These are phyloP conservation scores for Podaxis mareebaensis DNA, from an alignment of 768 basidiomycete species.

Conservation along the genomic window DNA sequence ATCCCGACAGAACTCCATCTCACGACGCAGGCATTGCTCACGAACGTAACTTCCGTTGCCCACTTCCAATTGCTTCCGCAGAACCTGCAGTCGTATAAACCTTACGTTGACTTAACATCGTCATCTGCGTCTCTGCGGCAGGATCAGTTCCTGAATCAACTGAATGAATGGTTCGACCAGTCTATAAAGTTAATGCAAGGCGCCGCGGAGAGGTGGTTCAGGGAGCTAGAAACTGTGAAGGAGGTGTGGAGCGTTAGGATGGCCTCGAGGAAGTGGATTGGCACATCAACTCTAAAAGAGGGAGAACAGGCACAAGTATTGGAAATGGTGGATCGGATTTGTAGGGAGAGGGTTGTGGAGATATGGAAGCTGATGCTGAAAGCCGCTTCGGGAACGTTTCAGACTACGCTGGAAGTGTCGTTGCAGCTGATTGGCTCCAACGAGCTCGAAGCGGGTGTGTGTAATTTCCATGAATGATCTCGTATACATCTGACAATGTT, in stretches of 20 bases:
- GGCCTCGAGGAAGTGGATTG: constrained; percentile 49
- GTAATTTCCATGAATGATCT: neutral
- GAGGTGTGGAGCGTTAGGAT: constrained; percentile 74
- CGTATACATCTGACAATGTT: neutral
- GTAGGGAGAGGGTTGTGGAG: constrained; percentile 49
- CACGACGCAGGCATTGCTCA: constrained; percentile 67
- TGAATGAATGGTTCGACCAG: constrained; percentile 66
- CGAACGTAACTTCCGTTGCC: constrained; percentile 77
- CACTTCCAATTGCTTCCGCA: constrained; percentile 78
- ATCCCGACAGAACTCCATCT: constrained; percentile 58
- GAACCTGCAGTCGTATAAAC: constrained; percentile 75
- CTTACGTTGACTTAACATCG: constrained; percentile 76
- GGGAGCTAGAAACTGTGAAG: constrained; percentile 54
- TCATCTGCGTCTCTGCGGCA: constrained; percentile 52
- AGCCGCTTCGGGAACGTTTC: constrained; percentile 47
- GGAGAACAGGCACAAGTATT: constrained; percentile 48
- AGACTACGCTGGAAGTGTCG: constrained; percentile 39
- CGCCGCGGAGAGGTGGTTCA: constrained; percentile 57
- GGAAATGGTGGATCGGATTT: constrained; percentile 52
- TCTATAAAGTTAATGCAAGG: constrained; percentile 46
- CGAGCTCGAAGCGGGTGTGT: neutral
- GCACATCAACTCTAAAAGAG: constrained; percentile 42
- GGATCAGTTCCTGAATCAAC: constrained; percentile 41
- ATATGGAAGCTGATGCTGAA: constrained; percentile 60
- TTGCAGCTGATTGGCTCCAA: constrained; percentile 26